Evolutionary conservation across 257 asterid species (phyloP).

Genomic region (Gentiana straminea): DNA sequence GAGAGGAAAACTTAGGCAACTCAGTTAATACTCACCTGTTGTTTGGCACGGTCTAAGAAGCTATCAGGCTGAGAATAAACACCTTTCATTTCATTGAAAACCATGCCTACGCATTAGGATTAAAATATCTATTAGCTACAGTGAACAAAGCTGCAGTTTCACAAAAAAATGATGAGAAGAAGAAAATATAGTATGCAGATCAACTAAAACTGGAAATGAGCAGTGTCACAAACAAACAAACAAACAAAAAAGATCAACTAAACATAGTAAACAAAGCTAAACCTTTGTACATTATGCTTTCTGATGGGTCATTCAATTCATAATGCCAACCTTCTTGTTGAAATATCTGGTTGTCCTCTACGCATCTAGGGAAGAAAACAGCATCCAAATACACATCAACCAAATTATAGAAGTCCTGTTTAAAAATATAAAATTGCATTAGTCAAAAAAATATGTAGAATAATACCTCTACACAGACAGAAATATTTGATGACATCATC

Average conservation of each 20-base stretch:
- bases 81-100: conserved; percentile 99
- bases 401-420: conserved; percentile 97
- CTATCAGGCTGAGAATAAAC: conserved; percentile 99
- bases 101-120: conserved; percentile 56
- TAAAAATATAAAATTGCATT: conserved; percentile 8
- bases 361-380: conserved; percentile 92
- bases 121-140: conserved; percentile 9
- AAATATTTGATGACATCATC: conserved; percentile 5
- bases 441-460: conserved; percentile 1
- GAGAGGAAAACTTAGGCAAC: background rate
- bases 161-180: background rate
- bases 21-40: conserved; percentile 39
- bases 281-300: conserved; percentile 95
- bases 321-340: conserved; percentile 99
- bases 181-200: background rate
- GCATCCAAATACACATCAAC: conserved; percentile 98
- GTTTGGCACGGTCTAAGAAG: conserved; percentile 82
- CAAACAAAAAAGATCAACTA: too few species aligned
- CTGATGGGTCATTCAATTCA: conserved; percentile 91
- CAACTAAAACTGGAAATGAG: too few species aligned
- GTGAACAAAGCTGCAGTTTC: background rate
- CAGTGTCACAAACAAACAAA: too few species aligned
- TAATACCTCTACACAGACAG: background rate
- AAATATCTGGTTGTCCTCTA: conserved; percentile 82
- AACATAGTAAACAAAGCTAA: background rate